These are phyloP conservation scores for Trichoderma sp. DNA, from an alignment of 2,329 filamentous ascomycete species.

Conservation along the genomic window DNA sequence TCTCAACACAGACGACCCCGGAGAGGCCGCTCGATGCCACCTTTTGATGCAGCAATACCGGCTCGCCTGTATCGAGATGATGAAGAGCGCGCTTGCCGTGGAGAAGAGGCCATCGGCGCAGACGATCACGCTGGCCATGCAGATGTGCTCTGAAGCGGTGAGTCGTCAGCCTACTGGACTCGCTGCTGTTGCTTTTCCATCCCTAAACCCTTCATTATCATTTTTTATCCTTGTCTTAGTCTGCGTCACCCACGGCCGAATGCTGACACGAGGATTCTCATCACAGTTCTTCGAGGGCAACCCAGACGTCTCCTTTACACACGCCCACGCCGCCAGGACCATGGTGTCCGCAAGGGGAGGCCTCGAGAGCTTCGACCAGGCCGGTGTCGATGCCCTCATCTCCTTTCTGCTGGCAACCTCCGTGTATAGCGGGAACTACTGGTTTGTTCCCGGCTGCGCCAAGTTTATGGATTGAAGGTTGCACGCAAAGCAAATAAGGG, in stretches of 20 bases:
- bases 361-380: neutral
- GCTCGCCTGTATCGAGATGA: slow-evolving; percentile 6
- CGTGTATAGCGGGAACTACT: slow-evolving; percentile 1
- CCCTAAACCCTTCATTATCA: neutral
- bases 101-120: neutral
- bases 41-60: neutral
- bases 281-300: slow-evolving; percentile 15
- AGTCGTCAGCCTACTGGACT: neutral
- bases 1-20: neutral
- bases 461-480: neutral
- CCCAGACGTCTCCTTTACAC: neutral
- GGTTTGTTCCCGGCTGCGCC: slow-evolving; percentile 14
- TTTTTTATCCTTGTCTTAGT: too few species aligned
- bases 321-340: slow-evolving; percentile 21
- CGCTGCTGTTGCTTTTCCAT: too few species aligned
- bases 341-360: slow-evolving; percentile 22
- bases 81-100: slow-evolving; percentile 5
- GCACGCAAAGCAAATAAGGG: too few species aligned
- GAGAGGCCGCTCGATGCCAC: slow-evolving; percentile 1
- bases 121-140: slow-evolving; percentile 18
- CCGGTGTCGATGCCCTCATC: slow-evolving; percentile 4
- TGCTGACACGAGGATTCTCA: too few species aligned
- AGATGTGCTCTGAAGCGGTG: slow-evolving; percentile 21
- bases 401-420: slow-evolving; percentile 10
- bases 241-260: too few species aligned